These are phyloP conservation scores for Chalara sp. DNA, from an alignment of 2,329 filamentous ascomycete species.

Conservation along the genomic window DNA sequence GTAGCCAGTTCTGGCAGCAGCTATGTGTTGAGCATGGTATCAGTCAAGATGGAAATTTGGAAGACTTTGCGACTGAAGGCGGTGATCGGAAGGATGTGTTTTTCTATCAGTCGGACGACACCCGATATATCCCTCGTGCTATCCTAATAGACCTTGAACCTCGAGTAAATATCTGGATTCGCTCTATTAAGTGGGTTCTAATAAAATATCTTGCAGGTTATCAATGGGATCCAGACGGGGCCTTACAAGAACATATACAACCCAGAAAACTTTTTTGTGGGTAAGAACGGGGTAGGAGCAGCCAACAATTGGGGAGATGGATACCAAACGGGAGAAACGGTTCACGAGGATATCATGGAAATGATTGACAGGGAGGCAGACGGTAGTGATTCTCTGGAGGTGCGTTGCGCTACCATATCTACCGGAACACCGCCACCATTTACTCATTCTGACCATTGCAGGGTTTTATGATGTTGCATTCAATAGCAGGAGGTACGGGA, in stretches of 20 bases:
- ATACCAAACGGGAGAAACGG: conserved; percentile 83
- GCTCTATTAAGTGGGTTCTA: background rate
- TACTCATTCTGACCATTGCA: conserved; percentile 29
- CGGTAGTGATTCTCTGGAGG: conserved; percentile 93
- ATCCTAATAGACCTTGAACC: conserved; percentile 95
- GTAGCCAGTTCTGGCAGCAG: conserved; percentile 98
- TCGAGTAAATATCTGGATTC: conserved; percentile 46
- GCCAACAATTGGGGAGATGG: conserved; percentile 99
- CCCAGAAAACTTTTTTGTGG: conserved; percentile 96
- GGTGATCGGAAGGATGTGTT: conserved; percentile 98
- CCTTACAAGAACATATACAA: conserved; percentile 99
- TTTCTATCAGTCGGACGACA: conserved; percentile 99
- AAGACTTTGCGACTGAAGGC: conserved; percentile 96
- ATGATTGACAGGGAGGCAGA: conserved; percentile 99
- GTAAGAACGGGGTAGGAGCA: conserved; percentile 86
- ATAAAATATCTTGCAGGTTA: conserved; percentile 47
- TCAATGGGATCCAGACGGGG: conserved; percentile 86
- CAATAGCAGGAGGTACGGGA: conserved; percentile 93
- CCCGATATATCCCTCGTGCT: conserved; percentile 91
- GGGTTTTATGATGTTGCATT: conserved; percentile 98
- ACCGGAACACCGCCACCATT: background rate
- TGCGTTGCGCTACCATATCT: conserved; percentile 26
- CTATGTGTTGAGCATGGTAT: conserved; percentile 97
- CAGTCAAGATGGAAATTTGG: conserved; percentile 92
- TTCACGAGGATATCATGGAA: conserved; percentile 96